phyloP scores from a whole-genome alignment of 768 basidiomycete species.

The Porphyrellus cyaneotinctus region DNA sequence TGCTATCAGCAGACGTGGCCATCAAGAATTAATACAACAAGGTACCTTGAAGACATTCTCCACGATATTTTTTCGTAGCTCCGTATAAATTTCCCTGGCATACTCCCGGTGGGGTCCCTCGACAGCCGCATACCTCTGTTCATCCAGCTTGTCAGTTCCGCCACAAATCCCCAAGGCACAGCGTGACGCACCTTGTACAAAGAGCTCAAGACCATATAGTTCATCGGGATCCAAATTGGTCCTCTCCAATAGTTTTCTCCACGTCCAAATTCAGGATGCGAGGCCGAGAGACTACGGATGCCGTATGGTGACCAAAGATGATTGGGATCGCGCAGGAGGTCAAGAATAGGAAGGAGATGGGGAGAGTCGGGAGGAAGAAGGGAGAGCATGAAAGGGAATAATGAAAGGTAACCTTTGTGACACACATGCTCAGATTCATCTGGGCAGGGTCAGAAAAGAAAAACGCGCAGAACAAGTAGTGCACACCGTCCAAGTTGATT shows the following conservation, averaged over 20 bases:
- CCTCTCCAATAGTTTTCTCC: slow-evolving; percentile 99
- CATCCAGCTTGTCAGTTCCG: not conserved
- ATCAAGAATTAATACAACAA: slow-evolving; percentile 1
- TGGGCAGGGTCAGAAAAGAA: slow-evolving; percentile 28
- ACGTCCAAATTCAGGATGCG: slow-evolving; percentile 84
- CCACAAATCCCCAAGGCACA: not conserved
- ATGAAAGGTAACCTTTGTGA: slow-evolving; percentile 87
- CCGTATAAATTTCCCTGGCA: slow-evolving; percentile 74
- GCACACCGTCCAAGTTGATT: slow-evolving; percentile 76
- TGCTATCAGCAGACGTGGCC: slow-evolving; percentile 5
- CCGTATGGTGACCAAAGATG: slow-evolving; percentile 93
- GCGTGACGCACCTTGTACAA: slow-evolving; percentile 59
- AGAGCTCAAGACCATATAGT: slow-evolving; percentile 81
- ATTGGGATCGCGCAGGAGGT: slow-evolving; percentile 71
- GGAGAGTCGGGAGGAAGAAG: slow-evolving; percentile 75
- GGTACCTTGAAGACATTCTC: slow-evolving; percentile 71
- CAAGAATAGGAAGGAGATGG: slow-evolving; percentile 76
- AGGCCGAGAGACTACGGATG: slow-evolving; percentile 80
- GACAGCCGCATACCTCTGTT: slow-evolving; percentile 70
- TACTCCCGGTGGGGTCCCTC: slow-evolving; percentile 77
- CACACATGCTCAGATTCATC: slow-evolving; percentile 92
- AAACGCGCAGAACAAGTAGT: not conserved
- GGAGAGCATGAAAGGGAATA: slow-evolving; percentile 88
- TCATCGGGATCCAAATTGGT: slow-evolving; percentile 97
- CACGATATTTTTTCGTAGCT: slow-evolving; percentile 77